Conservation (phyloP, 768 basidiomycete species). For the Leccinum boreale region DNA sequence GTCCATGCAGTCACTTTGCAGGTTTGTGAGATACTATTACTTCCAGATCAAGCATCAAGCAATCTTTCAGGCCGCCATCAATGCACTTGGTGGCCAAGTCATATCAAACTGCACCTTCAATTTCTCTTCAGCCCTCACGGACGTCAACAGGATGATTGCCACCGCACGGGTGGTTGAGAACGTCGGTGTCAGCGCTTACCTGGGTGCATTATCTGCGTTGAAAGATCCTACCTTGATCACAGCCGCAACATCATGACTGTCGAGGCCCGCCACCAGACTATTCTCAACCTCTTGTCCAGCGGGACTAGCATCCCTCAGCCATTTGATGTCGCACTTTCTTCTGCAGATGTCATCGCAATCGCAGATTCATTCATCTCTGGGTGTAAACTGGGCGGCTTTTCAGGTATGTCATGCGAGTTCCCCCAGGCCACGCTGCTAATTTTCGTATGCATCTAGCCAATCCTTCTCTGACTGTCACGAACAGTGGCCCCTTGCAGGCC, state of each 20-base stretch:
- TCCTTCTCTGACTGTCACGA: constrained; percentile 58
- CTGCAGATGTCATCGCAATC: constrained; percentile 68
- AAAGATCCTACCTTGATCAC: constrained; percentile 56
- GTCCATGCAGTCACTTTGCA: constrained; percentile 56
- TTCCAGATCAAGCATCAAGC: neutral
- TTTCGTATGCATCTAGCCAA: constrained; percentile 41
- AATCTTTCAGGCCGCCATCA: constrained; percentile 41
- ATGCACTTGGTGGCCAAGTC: constrained; percentile 51
- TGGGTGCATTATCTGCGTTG: constrained; percentile 67
- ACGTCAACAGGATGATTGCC: constrained; percentile 67
- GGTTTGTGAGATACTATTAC: constrained; percentile 29
- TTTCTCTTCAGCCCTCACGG: constrained; percentile 57
- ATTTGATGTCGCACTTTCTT: constrained; percentile 72
- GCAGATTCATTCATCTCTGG: constrained; percentile 66
- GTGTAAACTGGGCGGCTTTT: constrained; percentile 55
- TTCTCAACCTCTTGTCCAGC: constrained; percentile 67
- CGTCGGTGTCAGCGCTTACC: constrained; percentile 73
- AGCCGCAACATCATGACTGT: constrained; percentile 73
- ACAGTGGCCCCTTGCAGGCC: constrained; percentile 49
- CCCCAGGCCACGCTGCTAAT: neutral
- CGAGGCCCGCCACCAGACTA: constrained; percentile 80
- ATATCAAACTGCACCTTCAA: constrained; percentile 64
- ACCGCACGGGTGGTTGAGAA: constrained; percentile 74
- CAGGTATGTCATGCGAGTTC: constrained; percentile 36
- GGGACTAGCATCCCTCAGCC: constrained; percentile 57